Evolutionary conservation across 805 yeast species (phyloP), one percentile per base, ranked within the genome.

Genomic region (Ascoidea asiatica): DNA sequence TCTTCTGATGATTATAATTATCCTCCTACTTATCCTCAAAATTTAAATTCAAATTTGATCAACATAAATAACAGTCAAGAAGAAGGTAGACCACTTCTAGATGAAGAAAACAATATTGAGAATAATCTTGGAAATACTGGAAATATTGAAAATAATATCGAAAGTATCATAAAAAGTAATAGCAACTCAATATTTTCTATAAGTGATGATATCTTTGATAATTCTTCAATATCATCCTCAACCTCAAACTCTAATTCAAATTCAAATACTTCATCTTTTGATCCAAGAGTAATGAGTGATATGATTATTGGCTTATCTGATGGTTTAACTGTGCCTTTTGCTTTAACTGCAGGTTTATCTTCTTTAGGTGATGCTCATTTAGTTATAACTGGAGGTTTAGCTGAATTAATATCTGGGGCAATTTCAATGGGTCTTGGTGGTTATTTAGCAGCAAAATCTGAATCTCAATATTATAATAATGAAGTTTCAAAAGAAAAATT

Each of bases 391-490:
- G 98, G 97, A 70, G 98, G 97, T 20, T 76, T 90, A 73, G 97
- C 97, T 7, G 98, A 90, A 67, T 75, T 90, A 53, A 94, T 90
- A 3, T 84, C 95, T 5, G 98, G 98, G 42, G 95, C 97, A 40
- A 89, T 90, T 44, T 83, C 95, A 22, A 90, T 90, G 98, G 97
- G 98, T 6, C 75, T 90, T 45, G 98, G 98, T 47, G 98, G 98
- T 23, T 90, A 76, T 61, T 69, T 90, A 46, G 98, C 97, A 23
- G 98, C 98, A 39, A 82, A 81, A 60, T 78, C 89, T 13, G 98
- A 90, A 65, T 65, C 71, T 20, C 90, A 83, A 58, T 83, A 77
- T 60, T 83, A 81, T 60, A 67, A 70, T 43, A 72, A 81, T 19
- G 86, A 81, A 59, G 89, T 82, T 39, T 75, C 73, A 52, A 69